Conservation (phyloP, 2,329 filamentous ascomycete genomes). For the Fusarium sp. region DNA sequence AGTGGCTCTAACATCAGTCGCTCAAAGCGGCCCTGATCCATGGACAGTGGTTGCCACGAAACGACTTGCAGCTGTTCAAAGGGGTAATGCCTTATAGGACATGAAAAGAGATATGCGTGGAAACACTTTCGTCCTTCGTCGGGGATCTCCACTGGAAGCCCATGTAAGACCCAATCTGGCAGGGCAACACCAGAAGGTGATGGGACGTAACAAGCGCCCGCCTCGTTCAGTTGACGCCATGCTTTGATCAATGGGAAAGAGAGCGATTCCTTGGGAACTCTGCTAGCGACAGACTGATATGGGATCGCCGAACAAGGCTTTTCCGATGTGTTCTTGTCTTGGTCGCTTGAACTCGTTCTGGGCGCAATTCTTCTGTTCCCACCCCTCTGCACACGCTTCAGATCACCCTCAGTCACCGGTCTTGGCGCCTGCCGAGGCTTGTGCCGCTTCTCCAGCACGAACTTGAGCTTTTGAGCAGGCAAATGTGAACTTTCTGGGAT, state of each 20-base stretch:
- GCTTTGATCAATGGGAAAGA: background rate
- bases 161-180: slow-evolving; percentile 9
- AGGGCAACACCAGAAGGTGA: background rate
- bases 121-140: slow-evolving; percentile 11
- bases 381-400: background rate
- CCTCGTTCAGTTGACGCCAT: slow-evolving; percentile 3
- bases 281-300: slow-evolving; percentile 1
- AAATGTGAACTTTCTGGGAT: background rate
- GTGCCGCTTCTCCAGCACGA: background rate
- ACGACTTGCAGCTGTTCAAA: slow-evolving; percentile 10
- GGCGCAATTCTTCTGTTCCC: slow-evolving; percentile 4
- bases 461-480: background rate
- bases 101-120: slow-evolving; percentile 7
- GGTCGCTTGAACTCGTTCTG: background rate
- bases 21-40: slow-evolving; percentile 3
- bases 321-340: background rate
- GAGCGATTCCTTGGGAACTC: background rate
- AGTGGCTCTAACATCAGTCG: slow-evolving; percentile 1
- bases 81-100: slow-evolving; percentile 6
- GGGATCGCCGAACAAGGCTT: background rate
- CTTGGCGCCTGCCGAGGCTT: background rate
- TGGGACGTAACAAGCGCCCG: background rate
- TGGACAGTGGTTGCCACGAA: slow-evolving; percentile 2
- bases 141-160: background rate
- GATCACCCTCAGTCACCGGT: background rate